Percentiles rank a stretch among this genome's conserved stretches.
These are phyloP conservation scores for Penicillium sp. DNA, from an alignment of 2,329 filamentous ascomycete genomes.

Conservation along the genomic window DNA sequence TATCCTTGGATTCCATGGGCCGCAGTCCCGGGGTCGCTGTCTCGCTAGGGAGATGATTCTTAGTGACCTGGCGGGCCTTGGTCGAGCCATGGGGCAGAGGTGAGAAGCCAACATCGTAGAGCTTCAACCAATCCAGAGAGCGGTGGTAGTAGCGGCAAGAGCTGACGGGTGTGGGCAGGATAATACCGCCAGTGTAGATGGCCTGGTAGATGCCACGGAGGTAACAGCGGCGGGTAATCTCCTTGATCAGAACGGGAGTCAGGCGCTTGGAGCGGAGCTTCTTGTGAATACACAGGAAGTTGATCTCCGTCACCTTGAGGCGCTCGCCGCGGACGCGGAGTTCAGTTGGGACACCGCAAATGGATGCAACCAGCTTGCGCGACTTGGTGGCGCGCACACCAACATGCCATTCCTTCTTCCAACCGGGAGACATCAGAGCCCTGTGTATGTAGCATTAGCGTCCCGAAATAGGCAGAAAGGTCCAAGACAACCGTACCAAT, in stretches of 20 bases:
- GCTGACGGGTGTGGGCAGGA: conserved; percentile 87
- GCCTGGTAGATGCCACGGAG: conserved; percentile 85
- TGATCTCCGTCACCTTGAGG: conserved; percentile 85
- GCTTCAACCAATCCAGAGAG: conserved; percentile 90
- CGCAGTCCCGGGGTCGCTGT: conserved; percentile 75
- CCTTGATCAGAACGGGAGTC: conserved; percentile 92
- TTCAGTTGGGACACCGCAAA: conserved; percentile 85
- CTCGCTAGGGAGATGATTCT: conserved; percentile 75
- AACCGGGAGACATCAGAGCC: conserved; percentile 92
- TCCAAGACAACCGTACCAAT: conserved; percentile 62
- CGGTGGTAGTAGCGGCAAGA: conserved; percentile 96
- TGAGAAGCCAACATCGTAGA: conserved; percentile 92
- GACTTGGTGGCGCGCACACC: conserved; percentile 84
- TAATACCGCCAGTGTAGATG: conserved; percentile 89
- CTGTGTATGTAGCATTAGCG: conserved; percentile 44
- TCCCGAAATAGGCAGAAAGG: neutral
- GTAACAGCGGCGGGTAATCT: conserved; percentile 92
- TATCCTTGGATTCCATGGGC: conserved; percentile 74
- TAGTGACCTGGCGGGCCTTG: conserved; percentile 78
- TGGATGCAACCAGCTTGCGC: conserved; percentile 88
- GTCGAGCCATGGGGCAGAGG: conserved; percentile 81
- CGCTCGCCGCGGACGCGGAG: conserved; percentile 75
- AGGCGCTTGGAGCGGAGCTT: conserved; percentile 92
- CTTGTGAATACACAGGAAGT: conserved; percentile 98
- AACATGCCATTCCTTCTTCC: conserved; percentile 92